Conservation (phyloP, 2,329 filamentous ascomycete genomes). For the Cladosporium velox region DNA sequence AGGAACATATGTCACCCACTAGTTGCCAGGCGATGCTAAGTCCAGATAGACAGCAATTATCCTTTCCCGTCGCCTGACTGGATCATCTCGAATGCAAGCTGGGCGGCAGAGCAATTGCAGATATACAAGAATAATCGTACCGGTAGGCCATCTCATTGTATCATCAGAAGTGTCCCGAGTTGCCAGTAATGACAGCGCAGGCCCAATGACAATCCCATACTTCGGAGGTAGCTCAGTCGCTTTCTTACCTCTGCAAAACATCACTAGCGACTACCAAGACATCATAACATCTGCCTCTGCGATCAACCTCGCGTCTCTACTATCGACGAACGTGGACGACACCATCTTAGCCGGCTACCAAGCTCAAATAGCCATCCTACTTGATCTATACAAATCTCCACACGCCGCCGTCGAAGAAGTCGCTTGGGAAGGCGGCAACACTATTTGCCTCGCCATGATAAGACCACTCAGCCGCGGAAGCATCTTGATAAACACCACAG, state of each 20-base stretch:
- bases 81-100: conserved; percentile 27
- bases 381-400: conserved; percentile 27
- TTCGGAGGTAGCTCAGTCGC: conserved; percentile 25
- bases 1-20: background rate
- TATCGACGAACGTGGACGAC: conserved; percentile 24
- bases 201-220: conserved; percentile 33
- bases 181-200: conserved; percentile 20
- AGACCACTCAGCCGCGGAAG: conserved; percentile 43
- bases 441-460: conserved; percentile 35
- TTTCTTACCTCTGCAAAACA: conserved; percentile 27
- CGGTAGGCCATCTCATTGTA: background rate
- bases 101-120: conserved; percentile 44
- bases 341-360: conserved; percentile 33
- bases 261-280: conserved; percentile 28
- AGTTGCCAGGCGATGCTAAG: background rate
- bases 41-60: conserved; percentile 10
- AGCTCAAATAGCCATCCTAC: conserved; percentile 32
- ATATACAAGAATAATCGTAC: conserved; percentile 34
- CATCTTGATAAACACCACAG: conserved; percentile 39
- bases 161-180: background rate
- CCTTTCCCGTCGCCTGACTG: conserved; percentile 21
- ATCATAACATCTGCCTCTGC: conserved; percentile 26
- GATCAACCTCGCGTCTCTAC: conserved; percentile 20
- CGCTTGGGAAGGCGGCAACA: conserved; percentile 33
- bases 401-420: conserved; percentile 40